phyloP scores from a whole-genome alignment of 495 filamentous ascomycete genomes.

The Wilcoxina mikolae region DNA sequence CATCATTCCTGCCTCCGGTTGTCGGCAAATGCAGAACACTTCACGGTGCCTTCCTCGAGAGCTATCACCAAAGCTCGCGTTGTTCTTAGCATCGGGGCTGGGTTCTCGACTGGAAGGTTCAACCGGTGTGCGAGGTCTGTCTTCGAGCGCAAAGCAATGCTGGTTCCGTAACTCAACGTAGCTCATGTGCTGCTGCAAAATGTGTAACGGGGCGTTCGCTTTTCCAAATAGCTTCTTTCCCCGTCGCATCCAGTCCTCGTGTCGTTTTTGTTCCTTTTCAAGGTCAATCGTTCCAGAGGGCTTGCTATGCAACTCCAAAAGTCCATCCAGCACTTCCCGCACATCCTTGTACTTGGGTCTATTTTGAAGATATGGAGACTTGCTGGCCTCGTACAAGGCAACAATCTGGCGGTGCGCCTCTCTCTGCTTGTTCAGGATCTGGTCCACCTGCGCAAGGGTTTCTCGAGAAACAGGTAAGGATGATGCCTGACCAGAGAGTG shows the following conservation, averaged over 20 bases:
- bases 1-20: slow-evolving; percentile 94
- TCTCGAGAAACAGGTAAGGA: slow-evolving; percentile 66
- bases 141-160: slow-evolving; percentile 83
- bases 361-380: slow-evolving; percentile 55
- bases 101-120: slow-evolving; percentile 82
- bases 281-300: slow-evolving; percentile 80
- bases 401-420: slow-evolving; percentile 82
- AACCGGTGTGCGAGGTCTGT: slow-evolving; percentile 75
- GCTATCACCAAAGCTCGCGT: slow-evolving; percentile 34
- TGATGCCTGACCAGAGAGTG: slow-evolving; percentile 60
- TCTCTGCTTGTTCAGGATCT: slow-evolving; percentile 88
- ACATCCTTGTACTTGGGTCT: slow-evolving; percentile 86
- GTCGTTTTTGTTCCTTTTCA: slow-evolving; percentile 85
- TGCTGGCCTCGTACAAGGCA: slow-evolving; percentile 60
- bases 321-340: slow-evolving; percentile 67
- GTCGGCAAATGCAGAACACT: slow-evolving; percentile 94
- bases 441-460: slow-evolving; percentile 70
- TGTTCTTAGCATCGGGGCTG: slow-evolving; percentile 46
- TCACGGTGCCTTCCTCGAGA: slow-evolving; percentile 45
- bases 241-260: slow-evolving; percentile 98
- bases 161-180: slow-evolving; percentile 76
- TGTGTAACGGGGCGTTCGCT: slow-evolving; percentile 91
- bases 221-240: slow-evolving; percentile 98
- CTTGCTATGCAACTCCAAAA: slow-evolving; percentile 81
- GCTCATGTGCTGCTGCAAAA: slow-evolving; percentile 84